A percentile compares a stretch with the other conserved stretches of the same genome.
Conservation (phyloP, 1,139 yeast genomes). For the Sugiyamaella xylanicola region DNA sequence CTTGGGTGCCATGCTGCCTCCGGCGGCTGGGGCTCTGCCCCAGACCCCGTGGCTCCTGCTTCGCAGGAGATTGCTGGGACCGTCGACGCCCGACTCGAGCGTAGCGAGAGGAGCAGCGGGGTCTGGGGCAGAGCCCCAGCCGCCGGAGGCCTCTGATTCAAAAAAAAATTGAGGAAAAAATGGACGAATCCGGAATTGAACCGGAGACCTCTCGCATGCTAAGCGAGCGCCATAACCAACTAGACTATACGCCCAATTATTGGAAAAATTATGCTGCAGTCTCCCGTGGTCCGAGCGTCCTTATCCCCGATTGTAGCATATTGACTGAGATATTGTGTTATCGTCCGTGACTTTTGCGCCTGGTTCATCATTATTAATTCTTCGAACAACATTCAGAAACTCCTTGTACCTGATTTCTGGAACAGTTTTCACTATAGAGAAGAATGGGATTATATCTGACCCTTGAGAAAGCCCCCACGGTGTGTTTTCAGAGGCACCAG, state of each 20-base stretch:
- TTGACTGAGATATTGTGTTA: neutral
- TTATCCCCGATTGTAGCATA: neutral
- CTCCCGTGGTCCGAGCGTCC: no score
- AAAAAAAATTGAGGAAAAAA: constrained; percentile 1
- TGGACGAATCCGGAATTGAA: constrained; percentile 21
- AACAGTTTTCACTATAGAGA: no score
- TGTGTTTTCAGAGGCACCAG: no score
- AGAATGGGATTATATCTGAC: no score
- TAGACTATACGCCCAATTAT: constrained; percentile 18
- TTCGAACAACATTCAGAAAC: no score
- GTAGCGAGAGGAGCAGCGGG: neutral
- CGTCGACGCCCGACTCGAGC: neutral
- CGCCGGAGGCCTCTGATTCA: neutral
- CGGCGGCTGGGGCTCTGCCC: neutral
- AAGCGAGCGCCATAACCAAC: constrained; percentile 21
- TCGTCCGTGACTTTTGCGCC: no score
- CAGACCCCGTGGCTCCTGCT: neutral
- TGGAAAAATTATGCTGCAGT: no score
- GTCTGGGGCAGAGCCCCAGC: neutral
- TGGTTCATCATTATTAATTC: no score
- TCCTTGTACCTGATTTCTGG: no score
- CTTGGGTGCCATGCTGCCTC: no score
- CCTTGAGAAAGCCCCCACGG: no score
- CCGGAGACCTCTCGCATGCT: constrained; percentile 21
- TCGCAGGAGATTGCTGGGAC: neutral